Conservation (phyloP, 208 protist genomes). For the Leishmania mexicana region DNA sequence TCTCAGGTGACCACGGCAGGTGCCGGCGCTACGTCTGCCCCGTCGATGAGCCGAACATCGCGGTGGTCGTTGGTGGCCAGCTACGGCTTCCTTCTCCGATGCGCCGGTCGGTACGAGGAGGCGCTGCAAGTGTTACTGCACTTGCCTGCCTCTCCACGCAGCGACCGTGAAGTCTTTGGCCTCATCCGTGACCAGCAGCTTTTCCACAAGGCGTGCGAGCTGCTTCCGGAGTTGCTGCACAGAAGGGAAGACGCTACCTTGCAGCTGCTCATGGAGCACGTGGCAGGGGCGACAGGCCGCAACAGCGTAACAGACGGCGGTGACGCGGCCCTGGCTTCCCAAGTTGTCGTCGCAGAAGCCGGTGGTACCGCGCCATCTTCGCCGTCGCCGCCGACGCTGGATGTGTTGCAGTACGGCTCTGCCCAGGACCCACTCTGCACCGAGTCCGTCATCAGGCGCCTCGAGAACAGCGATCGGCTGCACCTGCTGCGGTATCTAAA, state of each 20-base stretch:
- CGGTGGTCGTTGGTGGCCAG: constrained; percentile 50
- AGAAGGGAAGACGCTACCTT: constrained; percentile 49
- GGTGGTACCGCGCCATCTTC: not conserved
- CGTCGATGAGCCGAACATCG: constrained; percentile 28
- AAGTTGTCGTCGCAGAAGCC: not conserved
- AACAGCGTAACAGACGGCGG: not conserved
- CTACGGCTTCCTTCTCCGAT: constrained; percentile 58
- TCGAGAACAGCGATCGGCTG: constrained; percentile 49
- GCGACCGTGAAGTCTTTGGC: constrained; percentile 26
- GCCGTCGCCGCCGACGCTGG: not conserved
- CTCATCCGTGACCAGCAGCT: constrained; percentile 34
- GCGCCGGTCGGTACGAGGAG: constrained; percentile 48
- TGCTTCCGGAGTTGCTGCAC: constrained; percentile 64
- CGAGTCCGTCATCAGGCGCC: constrained; percentile 45
- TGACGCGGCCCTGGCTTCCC: not conserved
- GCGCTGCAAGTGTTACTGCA: constrained; percentile 67
- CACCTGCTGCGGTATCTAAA: constrained; percentile 64
- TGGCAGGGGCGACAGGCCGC: constrained; percentile 2
- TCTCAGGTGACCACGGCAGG: not conserved
- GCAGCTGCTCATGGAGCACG: constrained; percentile 56
- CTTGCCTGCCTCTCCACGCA: constrained; percentile 36
- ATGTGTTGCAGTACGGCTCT: constrained; percentile 22
- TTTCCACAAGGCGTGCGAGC: constrained; percentile 39
- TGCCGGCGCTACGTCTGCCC: not conserved
- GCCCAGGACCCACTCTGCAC: constrained; percentile 36